Conservation (phyloP, 2,329 filamentous ascomycete species). For the Pochonia chlamydosporia region DNA sequence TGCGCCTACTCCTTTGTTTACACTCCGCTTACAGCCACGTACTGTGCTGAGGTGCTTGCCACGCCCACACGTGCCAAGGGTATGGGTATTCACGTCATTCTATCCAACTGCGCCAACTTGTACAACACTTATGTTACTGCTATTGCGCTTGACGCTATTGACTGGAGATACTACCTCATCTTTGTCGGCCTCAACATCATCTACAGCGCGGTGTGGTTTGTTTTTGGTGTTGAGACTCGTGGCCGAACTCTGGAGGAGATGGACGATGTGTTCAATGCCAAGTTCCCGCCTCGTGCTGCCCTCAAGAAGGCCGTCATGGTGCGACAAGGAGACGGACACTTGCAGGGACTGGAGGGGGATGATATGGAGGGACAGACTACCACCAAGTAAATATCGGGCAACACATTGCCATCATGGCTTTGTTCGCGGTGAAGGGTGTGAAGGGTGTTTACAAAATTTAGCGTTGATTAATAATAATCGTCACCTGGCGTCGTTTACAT, state of each 20-base stretch:
- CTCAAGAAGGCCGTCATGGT: conserved; percentile 25
- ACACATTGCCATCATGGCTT: too few relatives aligned
- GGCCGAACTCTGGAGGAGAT: conserved; percentile 37
- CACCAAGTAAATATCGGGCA: neutral
- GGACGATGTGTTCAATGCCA: conserved; percentile 33
- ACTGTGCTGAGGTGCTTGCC: conserved; percentile 27
- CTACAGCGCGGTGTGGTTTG: conserved; percentile 21
- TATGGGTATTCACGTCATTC: conserved; percentile 24
- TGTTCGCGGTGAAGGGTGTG: too few relatives aligned
- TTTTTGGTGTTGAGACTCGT: conserved; percentile 23
- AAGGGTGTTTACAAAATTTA: too few relatives aligned
- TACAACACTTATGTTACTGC: conserved; percentile 27
- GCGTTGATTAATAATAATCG: too few relatives aligned
- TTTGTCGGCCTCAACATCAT: conserved; percentile 25
- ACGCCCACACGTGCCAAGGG: conserved; percentile 29
- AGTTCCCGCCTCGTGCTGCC: conserved; percentile 30
- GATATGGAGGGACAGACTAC: neutral
- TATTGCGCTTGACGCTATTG: conserved; percentile 22
- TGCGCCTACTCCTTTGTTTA: conserved; percentile 46
- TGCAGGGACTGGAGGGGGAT: conserved; percentile 9
- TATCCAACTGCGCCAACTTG: conserved; percentile 24
- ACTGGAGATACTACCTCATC: conserved; percentile 25
- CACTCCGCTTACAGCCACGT: conserved; percentile 38
- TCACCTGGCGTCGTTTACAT: too few relatives aligned
- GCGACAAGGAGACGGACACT: conserved; percentile 15